Base-by-base conservation (phyloP, 345 rosid species). In the Pseudoturritis turrita region DNA sequence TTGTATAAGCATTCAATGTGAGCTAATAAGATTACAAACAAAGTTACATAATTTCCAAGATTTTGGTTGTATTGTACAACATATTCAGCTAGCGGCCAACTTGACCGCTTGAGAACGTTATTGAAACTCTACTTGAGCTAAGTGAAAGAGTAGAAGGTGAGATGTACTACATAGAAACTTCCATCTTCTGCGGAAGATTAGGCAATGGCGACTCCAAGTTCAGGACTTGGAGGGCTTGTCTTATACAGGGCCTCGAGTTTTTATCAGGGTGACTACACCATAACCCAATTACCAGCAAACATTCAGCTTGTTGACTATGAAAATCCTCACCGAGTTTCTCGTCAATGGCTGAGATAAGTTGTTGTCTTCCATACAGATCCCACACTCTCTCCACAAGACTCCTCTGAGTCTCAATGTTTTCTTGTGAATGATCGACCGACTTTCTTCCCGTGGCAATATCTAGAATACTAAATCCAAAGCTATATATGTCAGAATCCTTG, bases 201-300 rank as follows among this genome's bases (percentile, higher is more conserved):
- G 88, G 90, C 63, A 70, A 17, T 3, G 52, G 63, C 1, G 60
- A 64, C 65, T 79, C 81, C 18, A 78, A 76, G 46, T 79, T 80
- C 28, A 83, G 51, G 23, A 78, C 87, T 25, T 80, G 80, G 35
- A 85, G 74, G 1, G 74, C 86, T 59, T 81, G 86, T 59, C 70
- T 65, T 13, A 86, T 78, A 0, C 84, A 72, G 0, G 86, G 87
- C 62, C 81, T 74, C 13, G 56, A 56, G 31, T 6, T 66, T 10
- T 43, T 35, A 62, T 83, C 84, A 15, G 84, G 89, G 36, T 80
- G 83, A 58, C 83, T 70, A 67, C 89, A 83, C 89, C 87, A 85
- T 43, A 85, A 15, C 4, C 89, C 87, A 14, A 76, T 76, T 44
- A 63, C 65, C 61, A 86, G 60, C 59, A 86, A 50, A 51, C 76